phyloP scores from a whole-genome alignment of 75 land plant species.

The Pinus albicaulis region DNA sequence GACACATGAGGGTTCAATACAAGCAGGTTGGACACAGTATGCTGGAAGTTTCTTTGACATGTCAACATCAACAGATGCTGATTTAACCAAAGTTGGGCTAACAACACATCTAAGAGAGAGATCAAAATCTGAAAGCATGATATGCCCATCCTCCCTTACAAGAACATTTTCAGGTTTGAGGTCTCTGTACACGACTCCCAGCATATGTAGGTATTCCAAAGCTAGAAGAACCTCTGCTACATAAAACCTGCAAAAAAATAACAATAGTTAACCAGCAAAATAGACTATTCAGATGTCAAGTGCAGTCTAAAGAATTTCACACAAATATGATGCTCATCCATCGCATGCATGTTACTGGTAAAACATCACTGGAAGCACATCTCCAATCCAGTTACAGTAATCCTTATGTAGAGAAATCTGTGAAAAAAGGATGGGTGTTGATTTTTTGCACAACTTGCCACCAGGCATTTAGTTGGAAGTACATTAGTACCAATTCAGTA shows the following conservation, averaged over 20 bases:
- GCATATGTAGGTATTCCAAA: slow-evolving; percentile 81
- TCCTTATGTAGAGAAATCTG: background rate
- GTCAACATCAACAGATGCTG: slow-evolving; percentile 21
- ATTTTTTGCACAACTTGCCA: background rate
- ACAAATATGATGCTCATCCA: background rate
- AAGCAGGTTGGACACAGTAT: slow-evolving; percentile 77
- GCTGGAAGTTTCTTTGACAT: slow-evolving; percentile 19
- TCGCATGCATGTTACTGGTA: background rate
- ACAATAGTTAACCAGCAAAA: background rate
- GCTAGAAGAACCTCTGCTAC: slow-evolving; percentile 75
- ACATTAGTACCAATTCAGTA: background rate
- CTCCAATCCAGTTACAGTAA: background rate
- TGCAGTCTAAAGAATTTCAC: background rate
- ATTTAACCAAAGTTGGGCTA: slow-evolving; percentile 46
- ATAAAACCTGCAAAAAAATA: slow-evolving; percentile 47
- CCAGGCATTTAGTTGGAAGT: background rate
- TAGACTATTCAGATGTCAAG: background rate
- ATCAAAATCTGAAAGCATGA: slow-evolving; percentile 43
- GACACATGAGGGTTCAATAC: slow-evolving; percentile 68
- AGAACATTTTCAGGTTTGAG: slow-evolving; percentile 56
- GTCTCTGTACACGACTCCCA: slow-evolving; percentile 62
- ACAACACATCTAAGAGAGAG: slow-evolving; percentile 41
- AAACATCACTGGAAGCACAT: background rate
- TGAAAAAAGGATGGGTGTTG: background rate
- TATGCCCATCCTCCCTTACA: slow-evolving; percentile 38